A percentile compares a stretch with the other conserved stretches of the same genome.
phyloP scores from a whole-genome alignment of 2,329 filamentous ascomycete genomes.

The Ophiostoma angusticollis region DNA sequence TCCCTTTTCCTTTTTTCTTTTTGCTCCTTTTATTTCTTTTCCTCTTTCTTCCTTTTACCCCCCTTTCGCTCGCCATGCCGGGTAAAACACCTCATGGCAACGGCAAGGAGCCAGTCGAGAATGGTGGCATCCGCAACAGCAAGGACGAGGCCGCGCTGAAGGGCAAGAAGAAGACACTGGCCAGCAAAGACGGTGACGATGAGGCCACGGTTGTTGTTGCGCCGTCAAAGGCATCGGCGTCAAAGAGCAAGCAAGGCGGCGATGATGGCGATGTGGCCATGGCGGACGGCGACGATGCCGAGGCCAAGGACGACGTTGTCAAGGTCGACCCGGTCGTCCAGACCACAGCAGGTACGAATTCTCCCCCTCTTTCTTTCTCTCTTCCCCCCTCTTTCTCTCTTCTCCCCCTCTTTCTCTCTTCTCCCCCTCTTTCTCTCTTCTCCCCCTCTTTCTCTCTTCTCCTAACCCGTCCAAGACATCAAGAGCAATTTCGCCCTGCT shows the following conservation, averaged over 20 bases:
- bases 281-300: constrained; percentile 43
- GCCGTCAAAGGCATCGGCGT: constrained; percentile 30
- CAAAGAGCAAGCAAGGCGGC: constrained; percentile 33
- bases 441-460: too few species aligned
- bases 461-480: too few species aligned
- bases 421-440: constrained; percentile 13
- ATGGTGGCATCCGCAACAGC: constrained; percentile 49
- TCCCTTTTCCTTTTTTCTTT: background rate
- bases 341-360: constrained; percentile 43
- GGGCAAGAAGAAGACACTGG: constrained; percentile 46
- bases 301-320: constrained; percentile 28
- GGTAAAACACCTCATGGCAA: constrained; percentile 62
- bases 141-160: constrained; percentile 45
- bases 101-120: constrained; percentile 57
- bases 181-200: constrained; percentile 62
- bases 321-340: constrained; percentile 49
- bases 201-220: constrained; percentile 76
- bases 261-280: constrained; percentile 61
- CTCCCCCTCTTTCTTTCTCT: background rate
- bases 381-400: background rate
- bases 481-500: constrained; percentile 86
- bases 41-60: background rate
- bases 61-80: constrained; percentile 39
- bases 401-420: constrained; percentile 2
- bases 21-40: background rate